Evolutionary conservation across 148 eudicot species (phyloP).

Genomic region (Silene latifolia): DNA sequence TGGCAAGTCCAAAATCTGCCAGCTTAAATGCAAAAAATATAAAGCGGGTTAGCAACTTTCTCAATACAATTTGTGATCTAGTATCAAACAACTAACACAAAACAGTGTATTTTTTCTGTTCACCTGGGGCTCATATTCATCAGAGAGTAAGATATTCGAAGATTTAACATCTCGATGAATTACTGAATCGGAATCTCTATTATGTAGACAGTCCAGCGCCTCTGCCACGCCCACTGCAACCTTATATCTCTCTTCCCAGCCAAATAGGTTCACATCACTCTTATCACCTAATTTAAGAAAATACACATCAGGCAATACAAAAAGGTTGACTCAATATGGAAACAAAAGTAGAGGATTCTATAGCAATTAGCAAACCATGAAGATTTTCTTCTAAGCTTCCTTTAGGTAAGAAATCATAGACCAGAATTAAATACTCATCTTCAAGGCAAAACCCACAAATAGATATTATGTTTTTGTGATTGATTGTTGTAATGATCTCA

Average conservation of each 20-base stretch:
- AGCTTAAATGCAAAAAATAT: slow-evolving; percentile 42
- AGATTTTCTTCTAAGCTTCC: slow-evolving; percentile 94
- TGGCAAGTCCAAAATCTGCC: slow-evolving; percentile 92
- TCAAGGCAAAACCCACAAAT: slow-evolving; percentile 78
- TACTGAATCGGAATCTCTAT: slow-evolving; percentile 49
- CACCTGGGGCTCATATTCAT: slow-evolving; percentile 88
- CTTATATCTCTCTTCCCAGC: slow-evolving; percentile 76
- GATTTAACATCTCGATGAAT: slow-evolving; percentile 93
- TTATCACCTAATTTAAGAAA: slow-evolving; percentile 40
- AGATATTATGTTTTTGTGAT: slow-evolving; percentile 78
- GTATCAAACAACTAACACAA: not conserved
- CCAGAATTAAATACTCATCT: slow-evolving; percentile 55
- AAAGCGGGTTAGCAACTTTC: not conserved
- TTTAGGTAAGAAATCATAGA: slow-evolving; percentile 71
- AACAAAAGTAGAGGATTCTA: not conserved
- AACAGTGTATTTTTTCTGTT: not conserved
- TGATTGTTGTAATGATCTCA: slow-evolving; percentile 70
- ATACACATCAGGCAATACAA: not conserved
- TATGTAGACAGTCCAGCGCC: slow-evolving; percentile 80
- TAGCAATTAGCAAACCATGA: slow-evolving; percentile 60
- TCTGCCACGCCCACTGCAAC: slow-evolving; percentile 90
- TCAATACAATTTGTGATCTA: slow-evolving; percentile 2
- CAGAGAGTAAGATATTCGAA: slow-evolving; percentile 75
- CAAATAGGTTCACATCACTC: slow-evolving; percentile 46
- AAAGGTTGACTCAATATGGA: not conserved